Evolutionary conservation across 2,329 filamentous ascomycete genomes (phyloP).

Genomic region (Botrytis tulipae): DNA sequence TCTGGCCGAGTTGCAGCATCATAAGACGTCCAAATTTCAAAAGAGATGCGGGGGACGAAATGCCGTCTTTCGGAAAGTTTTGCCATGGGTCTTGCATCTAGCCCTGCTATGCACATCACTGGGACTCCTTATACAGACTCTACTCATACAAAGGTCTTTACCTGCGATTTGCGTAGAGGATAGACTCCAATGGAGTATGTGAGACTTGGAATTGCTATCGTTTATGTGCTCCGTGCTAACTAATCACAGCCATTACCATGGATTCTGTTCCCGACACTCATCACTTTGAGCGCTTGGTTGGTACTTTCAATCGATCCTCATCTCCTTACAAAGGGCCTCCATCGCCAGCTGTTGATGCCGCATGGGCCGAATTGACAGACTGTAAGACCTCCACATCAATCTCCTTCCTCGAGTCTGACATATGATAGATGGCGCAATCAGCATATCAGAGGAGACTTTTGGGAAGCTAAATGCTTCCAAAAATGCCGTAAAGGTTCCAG

Average conservation of each 20-base stretch:
- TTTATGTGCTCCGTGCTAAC: neutral
- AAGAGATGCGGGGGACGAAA: neutral
- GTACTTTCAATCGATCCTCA: slow-evolving; percentile 18
- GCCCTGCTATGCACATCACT: neutral
- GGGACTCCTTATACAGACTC: neutral
- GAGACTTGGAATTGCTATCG: neutral
- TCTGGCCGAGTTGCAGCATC: neutral
- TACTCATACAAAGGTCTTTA: slow-evolving; percentile 9
- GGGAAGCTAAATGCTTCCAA: slow-evolving; percentile 20
- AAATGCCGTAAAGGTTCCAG: slow-evolving; percentile 10
- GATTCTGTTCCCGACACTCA: neutral
- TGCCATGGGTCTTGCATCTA: neutral
- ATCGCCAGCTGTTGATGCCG: slow-evolving; percentile 16
- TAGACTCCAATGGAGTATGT: slow-evolving; percentile 17
- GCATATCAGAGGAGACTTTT: slow-evolving; percentile 12
- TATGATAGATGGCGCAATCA: slow-evolving; percentile 11
- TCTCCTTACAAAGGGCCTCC: slow-evolving; percentile 19
- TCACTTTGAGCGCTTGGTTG: slow-evolving; percentile 14
- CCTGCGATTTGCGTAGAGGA: slow-evolving; percentile 13
- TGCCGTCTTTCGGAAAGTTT: neutral
- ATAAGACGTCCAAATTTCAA: neutral
- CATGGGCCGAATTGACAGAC: slow-evolving; percentile 11
- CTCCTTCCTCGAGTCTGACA: neutral
- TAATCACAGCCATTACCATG: slow-evolving; percentile 9
- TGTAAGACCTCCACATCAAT: neutral